A percentile compares a stretch with the other conserved stretches of the same genome.
Conservation (phyloP, 2,329 filamentous ascomycete species). For the Phyllosticta citribraziliensis region DNA sequence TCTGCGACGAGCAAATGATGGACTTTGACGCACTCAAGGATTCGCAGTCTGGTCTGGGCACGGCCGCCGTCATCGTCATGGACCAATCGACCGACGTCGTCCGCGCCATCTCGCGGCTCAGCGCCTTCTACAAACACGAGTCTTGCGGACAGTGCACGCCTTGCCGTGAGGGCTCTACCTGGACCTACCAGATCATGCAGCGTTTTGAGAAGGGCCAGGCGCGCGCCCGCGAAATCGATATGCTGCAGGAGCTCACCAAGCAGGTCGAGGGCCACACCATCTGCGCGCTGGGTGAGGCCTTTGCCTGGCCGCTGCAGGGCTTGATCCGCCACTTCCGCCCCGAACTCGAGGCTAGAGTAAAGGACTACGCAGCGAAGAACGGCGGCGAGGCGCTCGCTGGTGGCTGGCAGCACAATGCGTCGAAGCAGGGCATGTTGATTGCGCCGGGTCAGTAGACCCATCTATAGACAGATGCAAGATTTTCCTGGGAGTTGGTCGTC, state of each 20-base stretch:
- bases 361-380: constrained; percentile 61
- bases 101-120: constrained; percentile 82
- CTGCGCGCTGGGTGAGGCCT: constrained; percentile 93
- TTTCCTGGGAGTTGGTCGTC: not conserved
- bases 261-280: constrained; percentile 99
- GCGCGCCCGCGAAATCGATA: constrained; percentile 88
- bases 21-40: constrained; percentile 98
- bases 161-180: constrained; percentile 98
- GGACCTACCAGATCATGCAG: constrained; percentile 98
- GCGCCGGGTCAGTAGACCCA: constrained; percentile 70
- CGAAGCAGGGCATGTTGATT: constrained; percentile 70
- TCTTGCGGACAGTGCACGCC: constrained; percentile 97
- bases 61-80: constrained; percentile 97
- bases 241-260: constrained; percentile 98
- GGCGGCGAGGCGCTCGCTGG: constrained; percentile 72
- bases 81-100: constrained; percentile 97
- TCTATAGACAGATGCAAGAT: not conserved
- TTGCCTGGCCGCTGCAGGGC: constrained; percentile 97
- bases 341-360: constrained; percentile 86
- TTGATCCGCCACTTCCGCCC: constrained; percentile 97
- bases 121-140: constrained; percentile 97
- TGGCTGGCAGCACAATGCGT: constrained; percentile 72
- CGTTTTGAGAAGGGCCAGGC: constrained; percentile 89
- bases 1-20: constrained; percentile 96
- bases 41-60: constrained; percentile 91